Base-by-base conservation (phyloP, 495 filamentous ascomycete species). In the Trichoderma erinaceum region DNA sequence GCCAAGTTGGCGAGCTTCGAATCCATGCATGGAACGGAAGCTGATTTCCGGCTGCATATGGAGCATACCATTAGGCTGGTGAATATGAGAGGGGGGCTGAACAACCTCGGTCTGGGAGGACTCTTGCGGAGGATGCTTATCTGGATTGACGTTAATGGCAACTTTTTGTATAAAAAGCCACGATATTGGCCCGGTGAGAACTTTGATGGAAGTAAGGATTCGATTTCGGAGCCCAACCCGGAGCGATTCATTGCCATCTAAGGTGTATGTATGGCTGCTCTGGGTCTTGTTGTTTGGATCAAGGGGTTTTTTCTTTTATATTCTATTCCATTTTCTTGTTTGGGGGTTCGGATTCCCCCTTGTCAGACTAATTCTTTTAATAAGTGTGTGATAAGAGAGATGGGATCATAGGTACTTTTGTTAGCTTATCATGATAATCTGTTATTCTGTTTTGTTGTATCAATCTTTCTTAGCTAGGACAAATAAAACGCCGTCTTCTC, bases 1-100 rank as follows among this genome's bases (percentile, higher is more conserved):
- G 78, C 78, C 21, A 83, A 83, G 64, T 78, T 83, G 79, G 81
- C 78, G 10, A 78, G 74, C 65, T 83, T 81, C 65, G 81, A 83
- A 66, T 78, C 80, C 41, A 80, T 80, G 73, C 81, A 79, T 71
- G 80, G 78, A 2, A 69, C 66, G 43, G 66, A 74, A n/a, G 68
- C 75, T 1, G 41, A 38, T 18, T 82, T 76, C 63, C 61, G 71
- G 16, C 75, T 78, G 15, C 79, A 82, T 68, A 82, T 81, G 80
- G 71, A 71, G 25, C 78, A 78, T 7, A 70, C 81, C 21, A 11
- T 35, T 16, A 72, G 69, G 58, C 74, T 74, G 66, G 67, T 82
- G 41, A 46, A 69, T 25, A 66, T 78, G 32, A 76, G 79, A 21
- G 80, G 79, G 1, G 80, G 80, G 0, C 69, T 81, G 0, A 8